These are phyloP conservation scores for Aspergillus persii DNA, from an alignment of 2,329 filamentous ascomycete genomes.

Conservation along the genomic window DNA sequence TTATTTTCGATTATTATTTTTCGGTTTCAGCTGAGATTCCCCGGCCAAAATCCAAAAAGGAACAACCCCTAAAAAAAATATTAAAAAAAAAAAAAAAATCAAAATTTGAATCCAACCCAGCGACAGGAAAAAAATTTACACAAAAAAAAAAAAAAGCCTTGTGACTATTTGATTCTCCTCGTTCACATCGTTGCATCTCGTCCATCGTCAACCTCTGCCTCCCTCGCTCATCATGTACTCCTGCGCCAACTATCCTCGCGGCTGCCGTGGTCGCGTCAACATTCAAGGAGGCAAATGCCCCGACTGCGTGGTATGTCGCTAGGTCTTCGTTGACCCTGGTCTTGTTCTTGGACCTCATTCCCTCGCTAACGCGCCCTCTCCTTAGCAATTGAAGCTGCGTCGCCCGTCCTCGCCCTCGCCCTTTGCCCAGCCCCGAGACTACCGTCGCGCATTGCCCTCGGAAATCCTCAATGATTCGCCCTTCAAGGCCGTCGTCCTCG, in stretches of 20 bases:
- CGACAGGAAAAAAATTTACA: slow-evolving; percentile 9
- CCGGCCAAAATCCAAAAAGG: background rate
- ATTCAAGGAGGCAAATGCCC: slow-evolving; percentile 42
- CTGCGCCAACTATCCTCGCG: slow-evolving; percentile 48
- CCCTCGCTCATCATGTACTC: slow-evolving; percentile 41
- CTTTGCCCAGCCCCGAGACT: slow-evolving; percentile 41
- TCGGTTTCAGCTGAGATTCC: slow-evolving; percentile 7
- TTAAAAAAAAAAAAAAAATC: too few relatives aligned
- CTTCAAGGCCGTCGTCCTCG: slow-evolving; percentile 19
- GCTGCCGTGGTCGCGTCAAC: slow-evolving; percentile 48
- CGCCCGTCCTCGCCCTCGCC: slow-evolving; percentile 39
- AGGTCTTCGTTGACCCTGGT: too few relatives aligned
- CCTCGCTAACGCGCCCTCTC: slow-evolving; percentile 4
- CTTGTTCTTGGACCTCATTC: slow-evolving; percentile 1
- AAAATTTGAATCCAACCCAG: slow-evolving; percentile 6
- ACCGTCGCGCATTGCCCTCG: slow-evolving; percentile 34
- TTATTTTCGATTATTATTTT: slow-evolving; percentile 16
- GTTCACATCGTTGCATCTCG: too few relatives aligned
- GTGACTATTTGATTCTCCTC: too few relatives aligned
- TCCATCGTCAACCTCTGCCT: too few relatives aligned
- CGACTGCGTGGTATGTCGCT: slow-evolving; percentile 44
- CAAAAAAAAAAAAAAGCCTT: background rate
- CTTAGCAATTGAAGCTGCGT: slow-evolving; percentile 37
- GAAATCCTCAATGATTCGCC: slow-evolving; percentile 31
- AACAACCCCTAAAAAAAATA: too few relatives aligned